phyloP scores from a whole-genome alignment of 805 yeast species.

The Millerozyma acaciae region DNA sequence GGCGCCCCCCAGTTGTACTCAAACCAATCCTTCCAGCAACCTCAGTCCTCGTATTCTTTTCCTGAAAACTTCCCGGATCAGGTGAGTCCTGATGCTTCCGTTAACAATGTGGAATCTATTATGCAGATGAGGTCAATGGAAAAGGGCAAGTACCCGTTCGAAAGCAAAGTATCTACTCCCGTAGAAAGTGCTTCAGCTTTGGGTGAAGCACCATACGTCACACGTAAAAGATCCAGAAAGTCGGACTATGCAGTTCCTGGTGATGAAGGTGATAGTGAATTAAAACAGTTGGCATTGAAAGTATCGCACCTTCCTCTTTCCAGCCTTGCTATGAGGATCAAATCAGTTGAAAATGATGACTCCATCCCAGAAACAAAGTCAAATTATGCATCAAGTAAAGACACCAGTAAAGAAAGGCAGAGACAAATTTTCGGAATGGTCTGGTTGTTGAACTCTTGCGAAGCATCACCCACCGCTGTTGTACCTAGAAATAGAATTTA shows the following conservation, averaged over 20 bases:
- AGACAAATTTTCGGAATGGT: conserved; percentile 79
- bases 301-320: conserved; percentile 33
- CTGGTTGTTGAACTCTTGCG: conserved; percentile 71
- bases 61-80: conserved; percentile 1
- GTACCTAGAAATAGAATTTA: conserved; percentile 42
- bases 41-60: conserved; percentile 3
- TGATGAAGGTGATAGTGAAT: conserved; percentile 34
- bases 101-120: background rate
- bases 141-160: conserved; percentile 3
- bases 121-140: conserved; percentile 3
- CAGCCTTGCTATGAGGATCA: conserved; percentile 43
- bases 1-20: conserved; percentile 15
- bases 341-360: conserved; percentile 35
- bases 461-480: conserved; percentile 40
- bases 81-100: background rate
- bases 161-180: conserved; percentile 6
- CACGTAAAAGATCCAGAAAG: conserved; percentile 24
- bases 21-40: conserved; percentile 5
- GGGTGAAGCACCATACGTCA: conserved; percentile 3
- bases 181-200: conserved; percentile 6
- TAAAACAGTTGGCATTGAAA: conserved; percentile 34
- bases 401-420: conserved; percentile 46
- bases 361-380: conserved; percentile 7
- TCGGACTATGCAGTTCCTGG: conserved; percentile 29
- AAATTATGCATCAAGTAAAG: conserved; percentile 7